Conservation (phyloP, 306 rosid genomes). For the Amphicarpaea edgeworthii region DNA sequence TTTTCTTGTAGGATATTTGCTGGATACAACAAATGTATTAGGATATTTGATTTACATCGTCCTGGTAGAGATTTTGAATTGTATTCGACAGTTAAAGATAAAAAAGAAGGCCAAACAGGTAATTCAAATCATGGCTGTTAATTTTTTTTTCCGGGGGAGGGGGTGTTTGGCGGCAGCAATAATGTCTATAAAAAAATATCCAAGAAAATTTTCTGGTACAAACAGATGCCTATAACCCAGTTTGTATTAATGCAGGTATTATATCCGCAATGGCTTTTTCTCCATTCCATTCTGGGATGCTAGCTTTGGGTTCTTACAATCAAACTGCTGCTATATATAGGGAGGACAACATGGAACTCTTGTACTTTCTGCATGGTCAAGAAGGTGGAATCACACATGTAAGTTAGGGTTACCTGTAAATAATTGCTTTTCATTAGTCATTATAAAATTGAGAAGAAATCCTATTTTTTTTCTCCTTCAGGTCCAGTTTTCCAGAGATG, state of each 20-base stretch:
- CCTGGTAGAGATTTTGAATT: conserved; percentile 91
- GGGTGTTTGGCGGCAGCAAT: neutral
- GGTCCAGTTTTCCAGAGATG: conserved; percentile 95
- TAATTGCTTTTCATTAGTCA: conserved; percentile 31
- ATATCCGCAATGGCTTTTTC: conserved; percentile 91
- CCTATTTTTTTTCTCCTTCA: conserved; percentile 53
- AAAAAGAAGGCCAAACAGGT: conserved; percentile 95
- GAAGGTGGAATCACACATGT: conserved; percentile 99
- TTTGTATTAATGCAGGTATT: conserved; percentile 64
- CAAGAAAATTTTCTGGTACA: conserved; percentile 12
- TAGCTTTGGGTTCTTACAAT: conserved; percentile 92
- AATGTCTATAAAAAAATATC: conserved; percentile 8
- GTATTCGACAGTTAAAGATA: conserved; percentile 77
- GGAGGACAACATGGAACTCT: conserved; percentile 91
- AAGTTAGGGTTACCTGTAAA: conserved; percentile 55
- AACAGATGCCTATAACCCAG: conserved; percentile 32
- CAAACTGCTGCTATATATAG: conserved; percentile 85
- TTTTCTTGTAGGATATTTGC: conserved; percentile 78
- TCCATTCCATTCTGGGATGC: conserved; percentile 84
- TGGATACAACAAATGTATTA: conserved; percentile 91
- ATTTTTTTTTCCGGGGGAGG: neutral
- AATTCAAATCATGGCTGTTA: conserved; percentile 26
- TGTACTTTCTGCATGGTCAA: conserved; percentile 92
- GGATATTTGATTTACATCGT: conserved; percentile 94
- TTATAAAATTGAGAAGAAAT: conserved; percentile 39